Base-by-base conservation (phyloP, 1,284 basidiomycete species). In the Hemileia vastatrix region DNA sequence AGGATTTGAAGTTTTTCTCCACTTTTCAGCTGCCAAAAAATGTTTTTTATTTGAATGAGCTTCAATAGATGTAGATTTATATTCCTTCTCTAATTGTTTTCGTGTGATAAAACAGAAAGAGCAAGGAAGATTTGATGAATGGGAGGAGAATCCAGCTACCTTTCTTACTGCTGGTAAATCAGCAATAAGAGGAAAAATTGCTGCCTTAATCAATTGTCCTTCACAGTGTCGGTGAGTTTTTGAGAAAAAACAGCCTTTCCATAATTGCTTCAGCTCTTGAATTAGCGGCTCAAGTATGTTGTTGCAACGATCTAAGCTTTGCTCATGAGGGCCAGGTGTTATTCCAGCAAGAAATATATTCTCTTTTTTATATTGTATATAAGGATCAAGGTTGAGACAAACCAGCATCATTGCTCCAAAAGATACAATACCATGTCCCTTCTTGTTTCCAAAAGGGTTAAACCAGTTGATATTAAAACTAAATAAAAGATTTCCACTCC, bases 131-230 rank as follows among this genome's bases (percentile, higher is more conserved):
- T 15, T 51, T 6, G 49, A 15, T 6, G 49, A 18, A 19, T 51
- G 49, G 5, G 9, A 45, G 4, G 54, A 19, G 6, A 57, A 57
- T n/a, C 54, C 54, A 13, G 54, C 40, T 21, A 57, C 54, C 40
- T 57, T 57, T n/a, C 54, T n/a, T 31, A 45, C 19, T n/a, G 54
- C 54, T 3, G 54, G 54, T 6, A 57, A 24, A 47, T 57, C 54
- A 23, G 54, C 40, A 13, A 57, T 57, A n/a, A 57, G 32, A n/a
- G 54, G 54, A 4, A 44, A 27, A 19, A 57, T 45, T 23, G 32
- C 45, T 13, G 54, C 54, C 13, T 27, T 36, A 19, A 57, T 48
- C 9, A 15, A 19, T 45, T 44, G 23, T 44, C 54, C 54, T 24
- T 8, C 18, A 3, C 11, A 23, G 27, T n/a, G 31, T 6, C 15